Base-by-base conservation (phyloP, 352 stramenopile genomes). In the Globisporangium lucens region DNA sequence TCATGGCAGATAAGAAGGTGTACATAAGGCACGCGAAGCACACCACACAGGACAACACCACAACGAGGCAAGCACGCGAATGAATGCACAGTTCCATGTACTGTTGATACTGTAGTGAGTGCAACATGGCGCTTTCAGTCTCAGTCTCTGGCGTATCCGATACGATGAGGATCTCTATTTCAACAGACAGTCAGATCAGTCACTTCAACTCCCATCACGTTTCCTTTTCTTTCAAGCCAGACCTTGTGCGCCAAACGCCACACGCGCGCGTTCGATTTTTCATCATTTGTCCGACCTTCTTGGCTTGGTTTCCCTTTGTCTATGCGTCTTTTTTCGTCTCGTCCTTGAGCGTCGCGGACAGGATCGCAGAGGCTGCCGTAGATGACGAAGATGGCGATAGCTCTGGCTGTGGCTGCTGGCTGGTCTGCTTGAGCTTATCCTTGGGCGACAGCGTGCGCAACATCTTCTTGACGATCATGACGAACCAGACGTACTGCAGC, bases 401-500 rank as follows among this genome's bases (percentile, higher is more conserved):
- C 36, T 67, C 51, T 38, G 36, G 38, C 51, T 61, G 35, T 20
- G 2, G 30, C 15, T 56, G 43, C 17, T 51, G 10, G 24, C 27
- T 33, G 7, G 12, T 20, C 53, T 43, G 27, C 2, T 35, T 22
- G 10, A 5, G 27, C 53, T 47, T 56, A 12, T 36, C 12, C 57
- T 68, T 57, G 46, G 41, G 41, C 47, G 15, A 46, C 12, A 71
- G 22, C 17, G 59, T 63, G n/a, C 66, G 59, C 29, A 46, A 27
- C 55, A 93, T 72, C 65, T 90, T 91, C 41, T 77, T 67, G 35
- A 78, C 64, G 56, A 93, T 93, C 79, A 91, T 89, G 43, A 74
- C 77, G 68, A 91, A 91, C 85, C 83, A 93, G 5, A 75, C 72
- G 72, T 93, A 91, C 67, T 93, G 85, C 56, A 93, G 68, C 59